phyloP scores from a whole-genome alignment of 331 rosid species.

The Malus hybrid region DNA sequence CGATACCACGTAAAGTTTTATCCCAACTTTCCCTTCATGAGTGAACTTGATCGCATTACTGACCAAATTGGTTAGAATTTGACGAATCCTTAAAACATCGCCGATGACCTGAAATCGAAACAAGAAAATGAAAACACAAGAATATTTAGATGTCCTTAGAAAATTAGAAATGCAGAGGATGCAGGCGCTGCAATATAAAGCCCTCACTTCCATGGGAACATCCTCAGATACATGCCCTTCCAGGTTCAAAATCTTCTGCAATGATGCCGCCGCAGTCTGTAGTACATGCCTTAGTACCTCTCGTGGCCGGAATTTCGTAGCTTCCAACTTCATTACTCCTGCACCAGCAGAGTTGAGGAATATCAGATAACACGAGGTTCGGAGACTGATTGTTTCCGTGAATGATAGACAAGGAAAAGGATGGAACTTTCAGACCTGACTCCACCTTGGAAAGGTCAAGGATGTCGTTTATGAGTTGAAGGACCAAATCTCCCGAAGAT shows the following conservation, averaged over 20 bases:
- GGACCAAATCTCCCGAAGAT: conserved; percentile 95
- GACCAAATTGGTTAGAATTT: conserved; percentile 81
- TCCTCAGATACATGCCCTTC: conserved; percentile 93
- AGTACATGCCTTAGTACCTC: conserved; percentile 92
- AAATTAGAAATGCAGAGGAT: background rate
- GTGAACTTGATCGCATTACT: conserved; percentile 94
- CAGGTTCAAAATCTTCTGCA: conserved; percentile 70
- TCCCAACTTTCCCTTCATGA: conserved; percentile 85
- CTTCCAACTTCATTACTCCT: conserved; percentile 99
- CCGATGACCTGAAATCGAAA: conserved; percentile 59
- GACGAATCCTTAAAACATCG: conserved; percentile 90
- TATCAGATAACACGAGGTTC: background rate
- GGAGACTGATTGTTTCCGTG: background rate
- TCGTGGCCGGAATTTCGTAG: conserved; percentile 90
- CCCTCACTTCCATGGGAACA: conserved; percentile 79
- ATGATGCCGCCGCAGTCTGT: conserved; percentile 94
- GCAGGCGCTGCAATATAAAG: background rate
- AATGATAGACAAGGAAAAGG: background rate
- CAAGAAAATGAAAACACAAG: background rate
- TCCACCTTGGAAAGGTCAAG: conserved; percentile 98
- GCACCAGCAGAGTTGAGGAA: background rate
- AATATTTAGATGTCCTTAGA: background rate
- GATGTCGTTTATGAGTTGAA: conserved; percentile 92
- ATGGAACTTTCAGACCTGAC: conserved; percentile 53
- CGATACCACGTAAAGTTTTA: conserved; percentile 48